These are phyloP conservation scores for Botrytis aclada DNA, from an alignment of 2,329 filamentous ascomycete genomes.

Conservation along the genomic window DNA sequence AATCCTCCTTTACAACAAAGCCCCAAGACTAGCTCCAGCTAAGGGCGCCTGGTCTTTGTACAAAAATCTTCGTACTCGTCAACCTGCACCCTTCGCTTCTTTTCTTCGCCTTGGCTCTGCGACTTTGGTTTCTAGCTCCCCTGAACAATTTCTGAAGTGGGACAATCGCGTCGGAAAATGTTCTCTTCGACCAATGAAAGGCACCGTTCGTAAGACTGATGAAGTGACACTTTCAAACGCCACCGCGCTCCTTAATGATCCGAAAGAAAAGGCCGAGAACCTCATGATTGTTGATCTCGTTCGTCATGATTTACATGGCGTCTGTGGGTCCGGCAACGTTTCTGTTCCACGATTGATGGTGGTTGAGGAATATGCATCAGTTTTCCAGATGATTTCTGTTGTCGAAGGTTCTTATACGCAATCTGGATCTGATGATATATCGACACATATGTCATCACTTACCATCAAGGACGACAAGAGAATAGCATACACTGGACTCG, in stretches of 20 bases:
- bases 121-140: constrained; percentile 78
- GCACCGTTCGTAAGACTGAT: constrained; percentile 78
- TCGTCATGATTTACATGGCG: constrained; percentile 86
- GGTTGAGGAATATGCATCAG: constrained; percentile 86
- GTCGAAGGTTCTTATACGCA: constrained; percentile 65
- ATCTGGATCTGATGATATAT: constrained; percentile 8
- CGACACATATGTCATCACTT: constrained; percentile 13
- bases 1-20: constrained; percentile 20
- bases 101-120: constrained; percentile 68
- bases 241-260: constrained; percentile 67
- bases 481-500: constrained; percentile 58
- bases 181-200: constrained; percentile 92
- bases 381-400: constrained; percentile 88
- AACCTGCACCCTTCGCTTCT: constrained; percentile 58
- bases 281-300: constrained; percentile 98
- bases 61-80: constrained; percentile 32
- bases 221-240: constrained; percentile 69
- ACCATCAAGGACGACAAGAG: constrained; percentile 21
- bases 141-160: constrained; percentile 83
- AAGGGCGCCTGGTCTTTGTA: constrained; percentile 36
- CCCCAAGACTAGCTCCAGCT: constrained; percentile 18
- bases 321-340: constrained; percentile 73
- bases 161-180: constrained; percentile 53
- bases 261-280: constrained; percentile 93
- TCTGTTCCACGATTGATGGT: constrained; percentile 73